Evolutionary conservation across 2,329 filamentous ascomycete genomes (phyloP).

Genomic region (Cercospora nicotianae): DNA sequence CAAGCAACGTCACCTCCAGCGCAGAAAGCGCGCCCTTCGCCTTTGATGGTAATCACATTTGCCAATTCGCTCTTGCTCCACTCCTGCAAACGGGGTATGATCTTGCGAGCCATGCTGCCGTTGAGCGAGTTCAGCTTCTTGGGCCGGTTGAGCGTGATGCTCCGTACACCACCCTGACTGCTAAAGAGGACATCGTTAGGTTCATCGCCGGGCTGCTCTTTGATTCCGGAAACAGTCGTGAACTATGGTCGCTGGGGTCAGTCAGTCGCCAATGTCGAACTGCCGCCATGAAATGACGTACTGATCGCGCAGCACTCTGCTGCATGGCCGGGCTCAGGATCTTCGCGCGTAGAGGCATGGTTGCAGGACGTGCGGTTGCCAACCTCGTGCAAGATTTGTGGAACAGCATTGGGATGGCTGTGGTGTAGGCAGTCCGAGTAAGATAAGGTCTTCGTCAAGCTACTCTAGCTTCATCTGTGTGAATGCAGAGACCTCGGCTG

Average conservation of each 20-base stretch:
- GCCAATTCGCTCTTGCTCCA: conserved; percentile 95
- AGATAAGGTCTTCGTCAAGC: conserved; percentile 7
- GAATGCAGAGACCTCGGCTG: conserved; percentile 18
- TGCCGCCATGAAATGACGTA: conserved; percentile 16
- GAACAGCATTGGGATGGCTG: conserved; percentile 46
- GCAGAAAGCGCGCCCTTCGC: conserved; percentile 83
- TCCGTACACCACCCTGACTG: conserved; percentile 83
- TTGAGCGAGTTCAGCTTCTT: conserved; percentile 90
- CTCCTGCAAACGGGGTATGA: conserved; percentile 82
- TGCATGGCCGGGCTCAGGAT: conserved; percentile 27
- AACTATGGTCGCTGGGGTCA: conserved; percentile 36
- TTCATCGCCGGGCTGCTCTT: conserved; percentile 67
- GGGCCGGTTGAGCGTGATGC: conserved; percentile 90
- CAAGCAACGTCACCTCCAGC: conserved; percentile 87
- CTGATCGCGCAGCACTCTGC: conserved; percentile 24
- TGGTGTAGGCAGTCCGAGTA: not conserved
- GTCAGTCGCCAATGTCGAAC: conserved; percentile 30
- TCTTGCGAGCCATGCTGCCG: conserved; percentile 93
- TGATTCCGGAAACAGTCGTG: conserved; percentile 39
- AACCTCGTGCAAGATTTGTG: conserved; percentile 43
- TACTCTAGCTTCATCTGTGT: conserved; percentile 20
- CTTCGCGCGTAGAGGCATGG: conserved; percentile 80
- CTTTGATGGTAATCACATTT: conserved; percentile 89
- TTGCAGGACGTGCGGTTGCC: conserved; percentile 41
- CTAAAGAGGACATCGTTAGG: conserved; percentile 91